Conservation (phyloP, 2,329 filamentous ascomycete species). For the Daldinia eschscholtzii region DNA sequence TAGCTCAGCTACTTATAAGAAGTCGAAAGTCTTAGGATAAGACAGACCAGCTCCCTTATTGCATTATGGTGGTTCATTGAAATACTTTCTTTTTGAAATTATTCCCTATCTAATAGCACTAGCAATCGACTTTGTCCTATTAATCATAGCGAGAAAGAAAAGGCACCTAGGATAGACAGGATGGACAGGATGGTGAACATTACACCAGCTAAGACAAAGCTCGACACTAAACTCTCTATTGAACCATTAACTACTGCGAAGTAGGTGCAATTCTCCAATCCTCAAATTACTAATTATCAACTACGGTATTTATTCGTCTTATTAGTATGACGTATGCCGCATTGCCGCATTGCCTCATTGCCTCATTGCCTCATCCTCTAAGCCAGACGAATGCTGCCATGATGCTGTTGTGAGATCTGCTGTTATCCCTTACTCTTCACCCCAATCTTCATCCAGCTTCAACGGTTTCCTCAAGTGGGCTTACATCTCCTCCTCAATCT, state of each 20-base stretch:
- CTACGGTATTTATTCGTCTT: neutral
- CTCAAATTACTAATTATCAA: neutral
- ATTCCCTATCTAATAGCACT: no score
- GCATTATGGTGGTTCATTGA: no score
- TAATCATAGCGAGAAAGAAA: neutral
- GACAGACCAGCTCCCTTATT: no score
- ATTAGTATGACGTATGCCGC: neutral
- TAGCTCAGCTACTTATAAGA: neutral
- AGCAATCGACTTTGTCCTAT: no score
- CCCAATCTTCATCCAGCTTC: neutral
- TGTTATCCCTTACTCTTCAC: neutral
- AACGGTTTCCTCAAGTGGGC: no score
- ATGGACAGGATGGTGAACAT: neutral
- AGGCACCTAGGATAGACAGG: neutral
- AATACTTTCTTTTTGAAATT: no score
- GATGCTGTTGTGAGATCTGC: neutral
- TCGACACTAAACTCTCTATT: neutral
- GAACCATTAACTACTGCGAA: no score
- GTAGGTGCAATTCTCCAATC: no score
- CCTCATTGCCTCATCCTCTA: neutral
- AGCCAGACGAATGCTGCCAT: neutral
- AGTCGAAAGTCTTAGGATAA: neutral
- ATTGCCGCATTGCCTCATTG: neutral
- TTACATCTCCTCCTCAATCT: neutral
- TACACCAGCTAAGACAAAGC: neutral